Evolutionary conservation across 2,329 filamentous ascomycete genomes (phyloP).

Genomic region (Fusarium armeniacum): DNA sequence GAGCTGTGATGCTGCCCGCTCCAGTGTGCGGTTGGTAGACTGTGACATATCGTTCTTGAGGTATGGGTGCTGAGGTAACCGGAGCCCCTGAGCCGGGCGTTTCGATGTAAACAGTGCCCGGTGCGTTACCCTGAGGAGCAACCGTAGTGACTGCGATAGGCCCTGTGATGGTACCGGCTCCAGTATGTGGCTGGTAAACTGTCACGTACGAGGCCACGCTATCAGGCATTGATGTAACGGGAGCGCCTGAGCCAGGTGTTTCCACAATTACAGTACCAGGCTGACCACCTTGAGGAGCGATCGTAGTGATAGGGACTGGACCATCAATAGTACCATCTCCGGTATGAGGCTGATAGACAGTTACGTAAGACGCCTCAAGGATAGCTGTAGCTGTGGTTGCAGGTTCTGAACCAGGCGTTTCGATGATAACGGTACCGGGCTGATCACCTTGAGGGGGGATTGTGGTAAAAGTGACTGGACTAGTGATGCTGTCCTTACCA

Average conservation of each 20-base stretch:
- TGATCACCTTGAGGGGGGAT: neutral
- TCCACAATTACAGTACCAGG: constrained; percentile 30
- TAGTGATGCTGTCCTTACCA: constrained; percentile 12
- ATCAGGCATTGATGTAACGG: constrained; percentile 3
- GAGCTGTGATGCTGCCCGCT: constrained; percentile 1
- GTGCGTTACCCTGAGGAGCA: constrained; percentile 1
- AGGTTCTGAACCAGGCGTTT: constrained; percentile 6
- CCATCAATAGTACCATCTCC: constrained; percentile 14
- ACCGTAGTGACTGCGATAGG: constrained; percentile 11
- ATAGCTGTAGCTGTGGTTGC: neutral
- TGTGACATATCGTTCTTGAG: neutral
- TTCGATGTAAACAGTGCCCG: constrained; percentile 26
- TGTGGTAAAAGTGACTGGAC: constrained; percentile 15
- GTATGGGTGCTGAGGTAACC: neutral
- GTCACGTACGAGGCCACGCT: constrained; percentile 7
- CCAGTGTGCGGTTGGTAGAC: constrained; percentile 16
- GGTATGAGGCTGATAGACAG: constrained; percentile 13
- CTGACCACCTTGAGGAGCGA: constrained; percentile 12
- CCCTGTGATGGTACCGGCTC: constrained; percentile 1
- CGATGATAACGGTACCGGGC: constrained; percentile 25
- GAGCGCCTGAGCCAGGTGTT: constrained; percentile 10
- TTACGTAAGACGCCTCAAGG: constrained; percentile 9
- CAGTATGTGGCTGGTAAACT: constrained; percentile 9
- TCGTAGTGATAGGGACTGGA: constrained; percentile 11
- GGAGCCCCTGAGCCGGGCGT: constrained; percentile 13